Evolutionary conservation across 108 stramenopile genomes (phyloP).

Genomic region (Craspedostauros australis): DNA sequence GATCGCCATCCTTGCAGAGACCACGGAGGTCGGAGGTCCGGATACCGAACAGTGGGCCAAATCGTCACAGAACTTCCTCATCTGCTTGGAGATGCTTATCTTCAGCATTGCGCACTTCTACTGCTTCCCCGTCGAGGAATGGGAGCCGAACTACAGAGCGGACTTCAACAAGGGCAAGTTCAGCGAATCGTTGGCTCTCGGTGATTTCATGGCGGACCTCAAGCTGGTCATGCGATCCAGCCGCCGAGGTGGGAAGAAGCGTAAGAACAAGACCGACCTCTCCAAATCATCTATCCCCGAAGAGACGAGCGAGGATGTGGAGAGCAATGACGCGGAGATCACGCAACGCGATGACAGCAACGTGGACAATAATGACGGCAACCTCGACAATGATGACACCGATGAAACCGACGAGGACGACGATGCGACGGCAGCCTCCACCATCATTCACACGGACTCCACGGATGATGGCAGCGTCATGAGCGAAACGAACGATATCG

Average conservation of each 20-base stretch:
- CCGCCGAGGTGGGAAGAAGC: background rate
- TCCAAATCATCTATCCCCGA: too few species aligned
- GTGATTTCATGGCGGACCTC: slow-evolving; percentile 80
- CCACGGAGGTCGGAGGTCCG: slow-evolving; percentile 55
- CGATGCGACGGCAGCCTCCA: too few species aligned
- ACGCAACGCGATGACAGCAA: too few species aligned
- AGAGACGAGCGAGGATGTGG: too few species aligned
- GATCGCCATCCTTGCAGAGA: slow-evolving; percentile 57
- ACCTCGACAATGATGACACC: too few species aligned
- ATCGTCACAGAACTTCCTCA: slow-evolving; percentile 86
- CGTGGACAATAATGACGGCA: too few species aligned
- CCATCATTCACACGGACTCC: too few species aligned
- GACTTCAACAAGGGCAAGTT: slow-evolving; percentile 50
- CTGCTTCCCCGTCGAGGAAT: slow-evolving; percentile 90
- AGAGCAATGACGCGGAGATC: too few species aligned
- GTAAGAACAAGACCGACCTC: background rate
- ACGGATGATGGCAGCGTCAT: too few species aligned
- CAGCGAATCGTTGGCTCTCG: slow-evolving; percentile 80
- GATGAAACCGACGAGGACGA: too few species aligned
- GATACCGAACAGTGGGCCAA: slow-evolving; percentile 62
- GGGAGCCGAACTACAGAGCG: slow-evolving; percentile 78
- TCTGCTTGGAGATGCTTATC: slow-evolving; percentile 92
- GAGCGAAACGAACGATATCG: too few species aligned
- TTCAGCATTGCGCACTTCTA: slow-evolving; percentile 89
- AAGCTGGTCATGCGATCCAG: slow-evolving; percentile 65